These are phyloP conservation scores for Cyclotella kingstonii DNA, from an alignment of 108 stramenopile species.

Conservation along the genomic window DNA sequence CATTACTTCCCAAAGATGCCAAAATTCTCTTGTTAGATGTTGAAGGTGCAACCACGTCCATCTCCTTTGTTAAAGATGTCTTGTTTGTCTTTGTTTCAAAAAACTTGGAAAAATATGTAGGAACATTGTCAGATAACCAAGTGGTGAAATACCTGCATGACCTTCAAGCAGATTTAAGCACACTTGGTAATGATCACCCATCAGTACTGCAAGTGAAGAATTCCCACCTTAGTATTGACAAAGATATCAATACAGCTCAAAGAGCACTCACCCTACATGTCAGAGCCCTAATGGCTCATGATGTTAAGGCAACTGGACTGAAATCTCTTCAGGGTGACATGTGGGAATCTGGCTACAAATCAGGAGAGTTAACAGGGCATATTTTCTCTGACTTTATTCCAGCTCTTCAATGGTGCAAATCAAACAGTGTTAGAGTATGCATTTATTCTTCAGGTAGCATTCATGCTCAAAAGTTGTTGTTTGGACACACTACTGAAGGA, in stretches of 20 bases:
- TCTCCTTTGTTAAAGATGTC: slow-evolving; percentile 89
- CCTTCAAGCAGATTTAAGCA: slow-evolving; percentile 28
- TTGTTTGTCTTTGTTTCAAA: slow-evolving; percentile 70
- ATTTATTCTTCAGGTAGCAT: slow-evolving; percentile 90
- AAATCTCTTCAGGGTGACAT: slow-evolving; percentile 86
- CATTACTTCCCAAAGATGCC: slow-evolving; percentile 69
- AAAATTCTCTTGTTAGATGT: slow-evolving; percentile 89
- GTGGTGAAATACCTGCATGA: slow-evolving; percentile 7
- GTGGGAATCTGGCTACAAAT: slow-evolving; percentile 78
- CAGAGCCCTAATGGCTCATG: slow-evolving; percentile 56
- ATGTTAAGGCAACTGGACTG: slow-evolving; percentile 78
- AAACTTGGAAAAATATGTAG: slow-evolving; percentile 45
- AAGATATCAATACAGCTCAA: background rate
- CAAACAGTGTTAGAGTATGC: slow-evolving; percentile 55
- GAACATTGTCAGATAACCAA: slow-evolving; percentile 8
- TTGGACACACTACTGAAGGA: slow-evolving; percentile 70
- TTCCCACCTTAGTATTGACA: background rate
- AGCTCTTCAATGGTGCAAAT: slow-evolving; percentile 67
- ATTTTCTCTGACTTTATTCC: slow-evolving; percentile 80
- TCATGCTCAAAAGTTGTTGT: slow-evolving; percentile 85
- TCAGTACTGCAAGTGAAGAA: slow-evolving; percentile 15
- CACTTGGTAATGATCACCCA: slow-evolving; percentile 25
- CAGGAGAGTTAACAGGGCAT: slow-evolving; percentile 77
- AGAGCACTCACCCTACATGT: slow-evolving; percentile 28
- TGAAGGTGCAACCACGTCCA: slow-evolving; percentile 92